Conservation (phyloP, 371 early-diverging fungal genomes). For the Umbelopsis sp. region DNA sequence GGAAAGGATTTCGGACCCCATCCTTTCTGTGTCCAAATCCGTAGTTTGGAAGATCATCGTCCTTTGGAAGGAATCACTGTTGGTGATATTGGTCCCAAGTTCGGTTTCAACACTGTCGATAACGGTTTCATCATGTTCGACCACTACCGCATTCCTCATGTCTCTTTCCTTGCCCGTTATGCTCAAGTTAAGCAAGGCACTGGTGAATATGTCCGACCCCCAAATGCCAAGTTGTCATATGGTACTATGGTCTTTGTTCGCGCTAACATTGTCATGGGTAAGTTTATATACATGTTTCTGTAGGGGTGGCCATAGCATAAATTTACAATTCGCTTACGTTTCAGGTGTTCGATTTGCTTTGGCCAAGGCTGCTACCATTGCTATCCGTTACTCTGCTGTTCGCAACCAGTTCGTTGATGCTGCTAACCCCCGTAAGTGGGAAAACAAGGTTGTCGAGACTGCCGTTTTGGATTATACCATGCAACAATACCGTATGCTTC, state of each 20-base stretch:
- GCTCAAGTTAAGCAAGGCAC: slow-evolving; percentile 67
- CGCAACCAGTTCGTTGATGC: slow-evolving; percentile 58
- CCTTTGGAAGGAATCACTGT: slow-evolving; percentile 84
- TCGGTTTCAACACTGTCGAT: slow-evolving; percentile 82
- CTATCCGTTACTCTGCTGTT: slow-evolving; percentile 53
- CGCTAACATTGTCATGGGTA: slow-evolving; percentile 64
- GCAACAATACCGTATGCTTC: slow-evolving; percentile 77
- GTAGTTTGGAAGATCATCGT: slow-evolving; percentile 75
- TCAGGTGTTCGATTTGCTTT: slow-evolving; percentile 50
- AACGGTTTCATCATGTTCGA: slow-evolving; percentile 86
- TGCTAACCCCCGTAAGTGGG: slow-evolving; percentile 46
- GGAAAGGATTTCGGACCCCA: slow-evolving; percentile 84
- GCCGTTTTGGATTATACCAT: slow-evolving; percentile 78
- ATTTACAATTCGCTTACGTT: slow-evolving; percentile 32
- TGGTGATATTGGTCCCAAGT: slow-evolving; percentile 91
- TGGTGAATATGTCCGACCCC: slow-evolving; percentile 71
- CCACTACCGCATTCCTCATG: slow-evolving; percentile 78
- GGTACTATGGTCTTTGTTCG: slow-evolving; percentile 80
- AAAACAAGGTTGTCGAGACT: slow-evolving; percentile 57
- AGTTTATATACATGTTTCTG: not conserved
- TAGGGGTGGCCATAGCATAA: slow-evolving; percentile 19
- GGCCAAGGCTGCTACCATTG: slow-evolving; percentile 55
- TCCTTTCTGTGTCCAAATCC: slow-evolving; percentile 88
- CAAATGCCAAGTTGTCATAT: slow-evolving; percentile 74
- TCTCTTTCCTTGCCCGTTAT: slow-evolving; percentile 81